Evolutionary conservation across 2,329 filamentous ascomycete species (phyloP).

Genomic region (Zasmidium cellare): DNA sequence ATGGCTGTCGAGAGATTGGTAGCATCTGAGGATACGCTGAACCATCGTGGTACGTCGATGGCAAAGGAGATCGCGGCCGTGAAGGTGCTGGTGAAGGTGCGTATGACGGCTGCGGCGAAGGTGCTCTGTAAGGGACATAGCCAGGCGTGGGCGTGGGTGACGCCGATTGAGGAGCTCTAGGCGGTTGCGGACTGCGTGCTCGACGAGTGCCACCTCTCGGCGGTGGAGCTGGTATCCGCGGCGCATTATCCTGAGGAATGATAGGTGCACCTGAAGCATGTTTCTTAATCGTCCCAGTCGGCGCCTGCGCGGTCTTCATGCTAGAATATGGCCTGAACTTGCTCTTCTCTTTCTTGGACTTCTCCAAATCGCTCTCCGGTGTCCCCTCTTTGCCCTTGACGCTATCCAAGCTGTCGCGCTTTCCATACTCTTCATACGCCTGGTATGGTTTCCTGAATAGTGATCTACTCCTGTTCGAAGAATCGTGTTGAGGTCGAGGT

Average conservation of each 20-base stretch:
- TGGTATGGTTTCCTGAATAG: slow-evolving; percentile 65
- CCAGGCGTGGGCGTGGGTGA: slow-evolving; percentile 42
- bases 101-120: slow-evolving; percentile 31
- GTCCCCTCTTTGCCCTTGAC: slow-evolving; percentile 36
- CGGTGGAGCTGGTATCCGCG: slow-evolving; percentile 34
- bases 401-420: slow-evolving; percentile 25
- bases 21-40: slow-evolving; percentile 34
- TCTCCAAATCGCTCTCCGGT: slow-evolving; percentile 32
- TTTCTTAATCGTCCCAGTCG: slow-evolving; percentile 32
- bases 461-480: slow-evolving; percentile 52
- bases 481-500: slow-evolving; percentile 55
- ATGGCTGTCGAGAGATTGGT: slow-evolving; percentile 28
- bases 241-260: slow-evolving; percentile 26
- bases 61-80: slow-evolving; percentile 46
- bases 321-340: slow-evolving; percentile 51
- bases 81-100: slow-evolving; percentile 42
- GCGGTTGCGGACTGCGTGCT: slow-evolving; percentile 24
- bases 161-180: slow-evolving; percentile 33
- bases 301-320: slow-evolving; percentile 49
- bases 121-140: slow-evolving; percentile 25
- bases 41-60: slow-evolving; percentile 35
- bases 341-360: slow-evolving; percentile 34
- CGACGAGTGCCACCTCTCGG: slow-evolving; percentile 29
- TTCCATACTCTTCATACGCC: slow-evolving; percentile 51
- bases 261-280: slow-evolving; percentile 17